A percentile compares a stretch with the other conserved stretches of the same genome.
phyloP scores from a whole-genome alignment of 352 stramenopile genomes.

The Phytophthora sp. region DNA sequence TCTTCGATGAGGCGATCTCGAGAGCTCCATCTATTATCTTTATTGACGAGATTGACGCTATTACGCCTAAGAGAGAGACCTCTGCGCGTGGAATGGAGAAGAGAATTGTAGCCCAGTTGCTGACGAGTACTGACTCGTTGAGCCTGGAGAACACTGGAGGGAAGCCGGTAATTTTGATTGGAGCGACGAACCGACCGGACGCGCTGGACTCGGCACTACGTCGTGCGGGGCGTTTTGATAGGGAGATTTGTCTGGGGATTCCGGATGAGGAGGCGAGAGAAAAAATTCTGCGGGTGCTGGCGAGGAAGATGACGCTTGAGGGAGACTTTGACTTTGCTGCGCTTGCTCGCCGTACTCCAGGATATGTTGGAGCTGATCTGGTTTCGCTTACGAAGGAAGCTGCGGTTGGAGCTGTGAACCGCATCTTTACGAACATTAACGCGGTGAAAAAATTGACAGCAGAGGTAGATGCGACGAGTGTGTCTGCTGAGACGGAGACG shows the following conservation, averaged over 20 bases:
- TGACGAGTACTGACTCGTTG: slow-evolving; percentile 93
- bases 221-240: slow-evolving; percentile 97
- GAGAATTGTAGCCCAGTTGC: slow-evolving; percentile 96
- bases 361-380: slow-evolving; percentile 98
- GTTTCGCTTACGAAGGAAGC: slow-evolving; percentile 98
- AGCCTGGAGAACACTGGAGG: slow-evolving; percentile 89
- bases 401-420: slow-evolving; percentile 97
- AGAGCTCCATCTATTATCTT: slow-evolving; percentile 98
- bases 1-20: slow-evolving; percentile 96
- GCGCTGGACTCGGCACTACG: slow-evolving; percentile 96
- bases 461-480: slow-evolving; percentile 14
- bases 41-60: slow-evolving; percentile 98
- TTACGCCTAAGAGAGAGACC: slow-evolving; percentile 94
- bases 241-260: slow-evolving; percentile 98
- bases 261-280: slow-evolving; percentile 94
- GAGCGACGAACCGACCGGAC: slow-evolving; percentile 97
- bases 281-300: slow-evolving; percentile 96
- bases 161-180: slow-evolving; percentile 97
- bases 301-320: slow-evolving; percentile 93
- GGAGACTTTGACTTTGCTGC: slow-evolving; percentile 94
- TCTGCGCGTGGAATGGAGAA: slow-evolving; percentile 96
- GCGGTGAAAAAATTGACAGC: slow-evolving; percentile 15
- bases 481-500: slow-evolving; percentile 16
- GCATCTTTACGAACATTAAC: slow-evolving; percentile 95
- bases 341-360: slow-evolving; percentile 94